Evolutionary conservation across 352 stramenopile species (phyloP), one percentile per base, ranked within the genome.

Genomic region (Aphanomyces cochlioides): DNA sequence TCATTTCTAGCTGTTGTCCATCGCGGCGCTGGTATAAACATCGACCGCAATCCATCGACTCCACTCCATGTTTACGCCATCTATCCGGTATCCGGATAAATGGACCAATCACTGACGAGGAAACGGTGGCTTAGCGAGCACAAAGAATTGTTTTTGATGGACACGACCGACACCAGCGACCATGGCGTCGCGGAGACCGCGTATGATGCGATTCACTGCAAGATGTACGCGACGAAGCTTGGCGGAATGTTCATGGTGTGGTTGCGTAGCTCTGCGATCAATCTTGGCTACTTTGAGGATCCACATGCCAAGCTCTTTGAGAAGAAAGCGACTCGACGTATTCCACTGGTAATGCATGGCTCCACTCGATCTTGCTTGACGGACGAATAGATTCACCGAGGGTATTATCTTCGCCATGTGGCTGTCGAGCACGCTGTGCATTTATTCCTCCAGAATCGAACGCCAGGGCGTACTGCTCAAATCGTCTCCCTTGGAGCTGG

Each of bases 151-250:
- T 28, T 28, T 2, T 28, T 28, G 28, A 28, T 28, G 28, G 28
- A 0, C 28, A 28, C 2, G 28, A 28, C 28, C 28, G 28, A 28
- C 28, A 28, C 28, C 28, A 92, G 84, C 77, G 84, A 90, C 74
- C 84, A 90, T 73, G 89, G 88, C 72, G 84, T 92, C 56, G 87
- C 84, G 7, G 84, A 92, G 78, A 92, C 84, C 56, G 82, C 84
- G 34, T 79, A 88, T 19, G 84, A 92, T 72, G 82, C 84, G 54
- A 74, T 82, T 45, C 89, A 89, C 68, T 92, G 84, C 75, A 92
- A 92, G 69, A 75, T 90, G 84, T 92, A 75, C 12, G 79, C 73
- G 56, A 43, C 19, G 2, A 15, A 43, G 28, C 4, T 36, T 53
- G 28, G 2, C 59, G 13, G 40, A 7, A 67, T 7, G 43, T 56